These are phyloP conservation scores for Cercospora berteroae DNA, from an alignment of 2,329 filamentous ascomycete genomes.

Conservation along the genomic window DNA sequence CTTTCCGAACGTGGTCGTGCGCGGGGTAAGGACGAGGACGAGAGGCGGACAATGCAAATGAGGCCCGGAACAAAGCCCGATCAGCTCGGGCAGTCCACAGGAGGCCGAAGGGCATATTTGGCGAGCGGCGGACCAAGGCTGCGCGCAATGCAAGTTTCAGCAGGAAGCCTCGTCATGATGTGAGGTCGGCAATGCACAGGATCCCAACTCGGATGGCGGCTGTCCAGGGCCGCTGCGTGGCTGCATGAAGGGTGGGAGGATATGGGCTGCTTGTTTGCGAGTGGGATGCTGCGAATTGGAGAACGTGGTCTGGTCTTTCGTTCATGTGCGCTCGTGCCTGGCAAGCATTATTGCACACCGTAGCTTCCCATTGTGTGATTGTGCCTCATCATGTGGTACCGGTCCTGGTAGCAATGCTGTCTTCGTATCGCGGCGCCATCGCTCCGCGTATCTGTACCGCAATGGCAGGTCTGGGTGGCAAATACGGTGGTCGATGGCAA, in stretches of 20 bases:
- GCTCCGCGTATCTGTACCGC: neutral
- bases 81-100: neutral
- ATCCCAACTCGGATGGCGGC: neutral
- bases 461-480: neutral
- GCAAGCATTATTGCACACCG: neutral
- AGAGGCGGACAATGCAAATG: too few relatives aligned
- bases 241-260: neutral
- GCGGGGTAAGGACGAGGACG: neutral
- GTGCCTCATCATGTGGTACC: neutral
- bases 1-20: neutral
- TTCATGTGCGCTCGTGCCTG: neutral
- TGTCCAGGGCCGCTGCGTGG: neutral
- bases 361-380: neutral
- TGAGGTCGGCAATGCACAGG: neutral
- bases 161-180: neutral
- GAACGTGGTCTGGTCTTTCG: constrained; percentile 3
- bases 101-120: neutral
- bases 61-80: neutral
- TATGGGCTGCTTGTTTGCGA: neutral
- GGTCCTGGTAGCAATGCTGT: neutral
- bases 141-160: neutral
- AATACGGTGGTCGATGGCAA: neutral
- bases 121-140: neutral
- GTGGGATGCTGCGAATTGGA: neutral
- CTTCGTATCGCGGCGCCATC: neutral